A percentile compares a stretch with the other conserved stretches of the same genome.
Evolutionary conservation across 1,284 basidiomycete genomes (phyloP).

Genomic region (Leucoagaricus sp.): DNA sequence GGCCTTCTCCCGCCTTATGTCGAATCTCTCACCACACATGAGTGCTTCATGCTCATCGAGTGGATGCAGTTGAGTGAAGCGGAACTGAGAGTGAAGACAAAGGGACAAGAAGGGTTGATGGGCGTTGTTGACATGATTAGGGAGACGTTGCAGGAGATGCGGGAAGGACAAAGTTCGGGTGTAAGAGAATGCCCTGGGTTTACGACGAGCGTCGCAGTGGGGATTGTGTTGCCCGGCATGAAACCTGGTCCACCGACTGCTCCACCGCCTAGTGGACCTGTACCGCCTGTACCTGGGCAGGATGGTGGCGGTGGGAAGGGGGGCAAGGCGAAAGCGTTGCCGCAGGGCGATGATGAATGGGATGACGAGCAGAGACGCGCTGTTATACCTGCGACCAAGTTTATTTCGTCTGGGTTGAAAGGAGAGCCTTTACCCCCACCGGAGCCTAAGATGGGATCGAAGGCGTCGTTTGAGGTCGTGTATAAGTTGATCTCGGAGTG

Average conservation of each 20-base stretch:
- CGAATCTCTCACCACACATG: background rate
- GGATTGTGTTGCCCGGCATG: slow-evolving; percentile 2
- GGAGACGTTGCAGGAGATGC: slow-evolving; percentile 9
- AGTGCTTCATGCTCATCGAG: slow-evolving; percentile 5
- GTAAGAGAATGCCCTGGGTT: slow-evolving; percentile 4
- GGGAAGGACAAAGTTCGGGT: slow-evolving; percentile 2
- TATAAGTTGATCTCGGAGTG: slow-evolving; percentile 10
- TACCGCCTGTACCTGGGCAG: background rate
- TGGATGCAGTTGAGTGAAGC: slow-evolving; percentile 7
- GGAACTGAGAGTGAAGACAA: slow-evolving; percentile 5
- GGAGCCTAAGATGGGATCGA: slow-evolving; percentile 15
- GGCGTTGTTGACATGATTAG: slow-evolving; percentile 3
- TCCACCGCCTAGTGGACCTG: slow-evolving; percentile 6
- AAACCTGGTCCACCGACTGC: too few relatives aligned
- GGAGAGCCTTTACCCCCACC: slow-evolving; percentile 12
- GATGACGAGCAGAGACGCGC: too few relatives aligned
- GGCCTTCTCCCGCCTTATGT: slow-evolving; percentile 2
- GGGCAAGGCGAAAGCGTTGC: slow-evolving; percentile 11
- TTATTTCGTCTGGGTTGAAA: slow-evolving; percentile 15
- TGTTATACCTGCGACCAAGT: slow-evolving; percentile 4
- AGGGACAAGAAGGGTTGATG: background rate
- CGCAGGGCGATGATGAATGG: too few relatives aligned
- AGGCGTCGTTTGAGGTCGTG: slow-evolving; percentile 14
- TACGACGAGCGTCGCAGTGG: slow-evolving; percentile 9
- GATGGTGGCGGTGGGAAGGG: slow-evolving; percentile 1